phyloP scores from a whole-genome alignment of 1,284 basidiomycete species.

The Sanghuangporus weigelae region DNA sequence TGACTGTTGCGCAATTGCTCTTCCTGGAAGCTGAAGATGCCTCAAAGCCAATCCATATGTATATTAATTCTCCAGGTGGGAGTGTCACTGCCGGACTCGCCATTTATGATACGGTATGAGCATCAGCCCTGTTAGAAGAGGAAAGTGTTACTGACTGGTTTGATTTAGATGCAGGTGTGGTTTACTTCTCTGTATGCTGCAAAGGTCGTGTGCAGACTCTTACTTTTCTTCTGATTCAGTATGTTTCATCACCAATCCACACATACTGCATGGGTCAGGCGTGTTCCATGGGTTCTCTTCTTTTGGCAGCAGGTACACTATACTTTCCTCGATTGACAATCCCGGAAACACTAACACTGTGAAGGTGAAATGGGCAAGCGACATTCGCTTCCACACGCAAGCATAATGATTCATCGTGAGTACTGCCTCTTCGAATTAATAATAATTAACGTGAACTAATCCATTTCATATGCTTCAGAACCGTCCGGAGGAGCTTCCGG shows the following conservation, averaged over 20 bases:
- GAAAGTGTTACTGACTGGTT: neutral
- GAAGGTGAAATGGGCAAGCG: slow-evolving; percentile 80
- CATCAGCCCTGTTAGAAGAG: neutral
- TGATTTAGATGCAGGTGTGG: slow-evolving; percentile 66
- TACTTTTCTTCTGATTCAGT: no score
- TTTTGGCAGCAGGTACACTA: slow-evolving; percentile 83
- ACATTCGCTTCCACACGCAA: slow-evolving; percentile 85
- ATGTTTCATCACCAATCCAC: slow-evolving; percentile 89
- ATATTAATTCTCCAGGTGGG: slow-evolving; percentile 93
- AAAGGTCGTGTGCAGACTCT: no score
- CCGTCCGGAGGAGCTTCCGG: slow-evolving; percentile 92
- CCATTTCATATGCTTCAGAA: slow-evolving; percentile 46
- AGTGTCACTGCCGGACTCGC: slow-evolving; percentile 91
- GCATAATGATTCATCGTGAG: slow-evolving; percentile 96
- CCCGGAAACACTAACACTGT: no score
- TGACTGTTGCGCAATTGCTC: slow-evolving; percentile 84
- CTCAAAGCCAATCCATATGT: slow-evolving; percentile 86
- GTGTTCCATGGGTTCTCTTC: slow-evolving; percentile 88
- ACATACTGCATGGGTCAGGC: slow-evolving; percentile 93
- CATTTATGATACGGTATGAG: slow-evolving; percentile 85
- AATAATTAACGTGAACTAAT: neutral
- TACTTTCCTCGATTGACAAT: no score
- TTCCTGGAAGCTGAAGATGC: slow-evolving; percentile 94
- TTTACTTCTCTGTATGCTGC: slow-evolving; percentile 15
- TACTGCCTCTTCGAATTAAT: neutral